These are phyloP conservation scores for Colletotrichum spaethianum DNA, from an alignment of 2,329 filamentous ascomycete genomes.

Conservation along the genomic window DNA sequence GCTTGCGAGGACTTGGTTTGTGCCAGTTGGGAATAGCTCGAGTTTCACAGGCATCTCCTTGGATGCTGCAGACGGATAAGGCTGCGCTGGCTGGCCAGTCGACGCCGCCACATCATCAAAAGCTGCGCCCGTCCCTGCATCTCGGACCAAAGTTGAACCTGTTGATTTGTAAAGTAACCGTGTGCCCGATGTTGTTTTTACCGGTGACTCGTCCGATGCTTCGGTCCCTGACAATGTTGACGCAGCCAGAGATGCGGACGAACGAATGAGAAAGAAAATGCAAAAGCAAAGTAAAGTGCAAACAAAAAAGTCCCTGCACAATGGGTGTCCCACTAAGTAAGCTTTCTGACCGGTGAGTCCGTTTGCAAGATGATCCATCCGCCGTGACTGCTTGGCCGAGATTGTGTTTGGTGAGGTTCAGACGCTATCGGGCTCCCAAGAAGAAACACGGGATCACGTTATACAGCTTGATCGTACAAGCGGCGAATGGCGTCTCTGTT, in stretches of 20 bases:
- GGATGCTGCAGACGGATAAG: conserved; percentile 38
- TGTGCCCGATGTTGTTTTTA: conserved; percentile 9
- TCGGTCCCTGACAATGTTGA: conserved; percentile 1
- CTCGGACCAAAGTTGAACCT: conserved; percentile 29
- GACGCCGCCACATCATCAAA: conserved; percentile 37
- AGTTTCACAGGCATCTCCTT: conserved; percentile 24
- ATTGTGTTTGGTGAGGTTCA: background rate
- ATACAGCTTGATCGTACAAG: conserved; percentile 12
- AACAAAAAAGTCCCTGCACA: too few species aligned
- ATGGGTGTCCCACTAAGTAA: background rate
- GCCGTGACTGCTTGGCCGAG: conserved; percentile 3
- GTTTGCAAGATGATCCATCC: conserved; percentile 4
- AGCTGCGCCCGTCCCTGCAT: conserved; percentile 18
- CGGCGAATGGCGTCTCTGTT: background rate
- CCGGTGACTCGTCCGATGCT: conserved; percentile 22
- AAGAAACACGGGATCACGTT: background rate
- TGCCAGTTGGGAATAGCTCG: conserved; percentile 21
- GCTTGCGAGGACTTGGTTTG: background rate
- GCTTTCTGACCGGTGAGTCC: conserved; percentile 9
- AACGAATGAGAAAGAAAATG: background rate
- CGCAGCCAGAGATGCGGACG: background rate
- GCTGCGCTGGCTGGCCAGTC: conserved; percentile 34
- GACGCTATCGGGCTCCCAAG: background rate
- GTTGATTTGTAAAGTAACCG: conserved; percentile 38
- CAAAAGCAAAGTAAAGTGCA: too few species aligned